These are phyloP conservation scores for Albophoma yamanashiensis DNA, from an alignment of 2,329 filamentous ascomycete genomes.

Conservation along the genomic window DNA sequence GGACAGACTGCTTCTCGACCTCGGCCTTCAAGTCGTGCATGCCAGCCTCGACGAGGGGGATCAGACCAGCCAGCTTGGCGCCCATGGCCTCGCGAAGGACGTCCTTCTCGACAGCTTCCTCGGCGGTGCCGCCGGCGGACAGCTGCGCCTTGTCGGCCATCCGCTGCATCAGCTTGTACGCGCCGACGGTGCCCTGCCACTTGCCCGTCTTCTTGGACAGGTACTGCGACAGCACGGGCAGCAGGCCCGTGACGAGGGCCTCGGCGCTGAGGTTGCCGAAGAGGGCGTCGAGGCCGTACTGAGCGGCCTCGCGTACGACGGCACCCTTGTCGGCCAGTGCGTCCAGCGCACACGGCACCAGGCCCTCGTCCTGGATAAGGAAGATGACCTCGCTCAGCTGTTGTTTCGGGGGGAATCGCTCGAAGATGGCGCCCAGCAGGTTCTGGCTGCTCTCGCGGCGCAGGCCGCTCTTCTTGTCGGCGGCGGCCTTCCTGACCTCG, in stretches of 20 bases:
- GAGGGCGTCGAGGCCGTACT: constrained; percentile 86
- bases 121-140: constrained; percentile 63
- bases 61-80: constrained; percentile 71
- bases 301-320: constrained; percentile 81
- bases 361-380: constrained; percentile 65
- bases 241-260: constrained; percentile 69
- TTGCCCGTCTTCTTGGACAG: constrained; percentile 79
- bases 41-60: constrained; percentile 80
- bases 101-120: constrained; percentile 81
- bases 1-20: constrained; percentile 77
- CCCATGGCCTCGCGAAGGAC: constrained; percentile 86
- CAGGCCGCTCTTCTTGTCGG: constrained; percentile 86
- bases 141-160: constrained; percentile 95
- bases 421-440: constrained; percentile 84
- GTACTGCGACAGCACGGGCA: constrained; percentile 67
- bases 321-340: constrained; percentile 81
- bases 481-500: constrained; percentile 61
- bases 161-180: constrained; percentile 72
- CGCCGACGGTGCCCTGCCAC: constrained; percentile 93
- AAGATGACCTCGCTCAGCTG: constrained; percentile 73
- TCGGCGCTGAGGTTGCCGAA: constrained; percentile 73
- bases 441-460: constrained; percentile 89
- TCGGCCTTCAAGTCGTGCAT: constrained; percentile 97
- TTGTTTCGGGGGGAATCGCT: constrained; percentile 72
- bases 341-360: constrained; percentile 68